Evolutionary conservation across 2,329 filamentous ascomycete genomes (phyloP), one percentile per base, ranked within the genome.

Genomic region (Claviceps cyperi): DNA sequence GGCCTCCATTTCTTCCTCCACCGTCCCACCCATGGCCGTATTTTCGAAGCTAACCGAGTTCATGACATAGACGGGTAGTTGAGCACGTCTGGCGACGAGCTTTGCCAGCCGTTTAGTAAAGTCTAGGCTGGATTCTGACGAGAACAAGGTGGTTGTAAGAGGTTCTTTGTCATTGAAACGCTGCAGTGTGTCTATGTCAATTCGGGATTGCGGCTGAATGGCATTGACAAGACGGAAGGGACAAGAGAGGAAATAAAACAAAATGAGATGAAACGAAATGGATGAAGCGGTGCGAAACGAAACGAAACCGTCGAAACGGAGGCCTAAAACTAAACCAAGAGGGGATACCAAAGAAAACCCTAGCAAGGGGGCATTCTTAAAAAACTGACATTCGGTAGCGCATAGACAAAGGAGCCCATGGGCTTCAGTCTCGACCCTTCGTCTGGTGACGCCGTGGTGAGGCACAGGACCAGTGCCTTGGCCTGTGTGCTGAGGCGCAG

Each of bases 1-100:
- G 0, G 84, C 87, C 61, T 91, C 88, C 81, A 96, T 90, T 69
- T 97, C 91, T 71, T 97, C 92, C 62, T 96, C 90, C 6, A 91
- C 80, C 0, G 81, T 85, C 19, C 88, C 84, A 9, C 88, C 88
- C 59, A 89, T 77, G 2, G 83, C 84, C 5, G 82, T 76, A 59
- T 75, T 80, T 14, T 78, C 77, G 55, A 96, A 80, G 56, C 83
- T 87, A 59, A 94, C 80, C 36, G 89, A 95, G 62, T 86, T 94
- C 21, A 86, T 86, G 17, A 97, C 86, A 64, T 96, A 97, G n/a
- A 86, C 82, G 0, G 89, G 89, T 54, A 81, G 77, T 35, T 75
- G 71, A 28, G 82, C 77, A 57, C 79, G 83, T 49, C 80, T 78
- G n/a, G 85, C 86, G 14, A 97, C 67, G 2, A 95, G 75, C 64